These are phyloP conservation scores for Sugiyamaella sp. DNA, from an alignment of 1,139 yeast species.

Conservation along the genomic window DNA sequence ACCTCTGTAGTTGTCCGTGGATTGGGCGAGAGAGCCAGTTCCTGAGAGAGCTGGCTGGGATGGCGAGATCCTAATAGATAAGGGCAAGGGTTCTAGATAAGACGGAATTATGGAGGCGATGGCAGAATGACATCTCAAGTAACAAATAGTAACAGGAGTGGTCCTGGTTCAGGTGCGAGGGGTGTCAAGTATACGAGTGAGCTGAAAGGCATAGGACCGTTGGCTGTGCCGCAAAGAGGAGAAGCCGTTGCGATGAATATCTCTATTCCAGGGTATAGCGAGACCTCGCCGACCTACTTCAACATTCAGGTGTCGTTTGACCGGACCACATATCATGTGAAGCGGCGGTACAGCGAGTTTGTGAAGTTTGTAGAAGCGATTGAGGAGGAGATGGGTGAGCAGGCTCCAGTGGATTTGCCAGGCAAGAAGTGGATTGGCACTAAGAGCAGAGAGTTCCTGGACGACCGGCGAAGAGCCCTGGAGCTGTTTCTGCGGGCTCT, in stretches of 20 bases:
- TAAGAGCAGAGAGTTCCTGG: slow-evolving; percentile 36
- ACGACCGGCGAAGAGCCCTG: slow-evolving; percentile 40
- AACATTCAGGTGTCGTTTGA: slow-evolving; percentile 43
- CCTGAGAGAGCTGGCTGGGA: too few species aligned
- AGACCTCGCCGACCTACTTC: slow-evolving; percentile 45
- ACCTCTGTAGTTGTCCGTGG: too few species aligned
- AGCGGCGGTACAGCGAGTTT: slow-evolving; percentile 58
- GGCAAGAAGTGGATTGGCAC: slow-evolving; percentile 43
- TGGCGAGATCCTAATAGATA: background rate
- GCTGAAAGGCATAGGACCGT: background rate
- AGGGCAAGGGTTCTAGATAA: background rate
- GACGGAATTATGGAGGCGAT: background rate
- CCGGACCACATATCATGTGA: slow-evolving; percentile 39
- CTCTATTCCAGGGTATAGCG: slow-evolving; percentile 40
- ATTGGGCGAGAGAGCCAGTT: too few species aligned
- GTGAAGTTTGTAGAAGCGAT: slow-evolving; percentile 49
- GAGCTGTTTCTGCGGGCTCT: slow-evolving; percentile 42
- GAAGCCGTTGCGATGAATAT: slow-evolving; percentile 30
- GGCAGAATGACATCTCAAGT: background rate
- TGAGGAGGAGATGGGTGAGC: slow-evolving; percentile 49
- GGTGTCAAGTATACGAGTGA: too few species aligned
- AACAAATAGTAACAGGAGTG: background rate
- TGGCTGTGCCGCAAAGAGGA: background rate
- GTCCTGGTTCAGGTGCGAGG: too few species aligned
- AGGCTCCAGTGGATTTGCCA: slow-evolving; percentile 55